Base-by-base conservation (phyloP, 192 early-diverging fungal species). In the Jimgerdemannia lactiflua region DNA sequence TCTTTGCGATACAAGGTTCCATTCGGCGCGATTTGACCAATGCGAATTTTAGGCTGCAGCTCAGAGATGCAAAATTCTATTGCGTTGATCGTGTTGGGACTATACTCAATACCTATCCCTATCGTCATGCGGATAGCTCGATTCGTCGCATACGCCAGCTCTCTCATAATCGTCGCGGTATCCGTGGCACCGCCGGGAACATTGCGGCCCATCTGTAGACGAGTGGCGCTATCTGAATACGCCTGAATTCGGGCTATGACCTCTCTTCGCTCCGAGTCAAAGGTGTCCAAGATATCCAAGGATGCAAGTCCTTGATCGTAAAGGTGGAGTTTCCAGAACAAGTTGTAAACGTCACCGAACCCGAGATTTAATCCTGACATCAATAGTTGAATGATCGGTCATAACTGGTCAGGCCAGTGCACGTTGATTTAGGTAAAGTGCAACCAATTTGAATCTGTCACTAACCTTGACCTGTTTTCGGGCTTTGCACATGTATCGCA, bases 301-400 rank as follows among this genome's bases (percentile, higher is more conserved):
- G 77, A 69, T 1, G 77, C 77, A 40, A 59, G 42, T 44, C 73
- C 70, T 2, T 78, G 71, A 42, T 74, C 44, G 39, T 78, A 72
- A 19, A 78, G 42, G 1, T 77, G 73, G 40, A 82, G 76, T 64
- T 78, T 82, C 80, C 80, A 82, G 11, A 74, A 64, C 39, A 82
- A 49, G 44, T 78, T 78, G 65, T 65, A 65, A 4, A 74, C 75
- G 54, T 82, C 80, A 49, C 77, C 19, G 9, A 82, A 65, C 4
- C 79, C 80, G 2, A 43, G 67, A 70, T 75, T 75, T 68, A 82
- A 19, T 10, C 76, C 76, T 77, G 29, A 29, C 1, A 29, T 29
- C 29, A 29, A 29, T 29, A 29, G 29, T 29, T 1, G 29, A 29
- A 29, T 29, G 29, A 29, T 29, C 29, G 29, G 29, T 29, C 29